A percentile compares a stretch with the other conserved stretches of the same genome.
Evolutionary conservation across 73 alveolate genomes (phyloP).

Genomic region (Paramecium octaurelia): DNA sequence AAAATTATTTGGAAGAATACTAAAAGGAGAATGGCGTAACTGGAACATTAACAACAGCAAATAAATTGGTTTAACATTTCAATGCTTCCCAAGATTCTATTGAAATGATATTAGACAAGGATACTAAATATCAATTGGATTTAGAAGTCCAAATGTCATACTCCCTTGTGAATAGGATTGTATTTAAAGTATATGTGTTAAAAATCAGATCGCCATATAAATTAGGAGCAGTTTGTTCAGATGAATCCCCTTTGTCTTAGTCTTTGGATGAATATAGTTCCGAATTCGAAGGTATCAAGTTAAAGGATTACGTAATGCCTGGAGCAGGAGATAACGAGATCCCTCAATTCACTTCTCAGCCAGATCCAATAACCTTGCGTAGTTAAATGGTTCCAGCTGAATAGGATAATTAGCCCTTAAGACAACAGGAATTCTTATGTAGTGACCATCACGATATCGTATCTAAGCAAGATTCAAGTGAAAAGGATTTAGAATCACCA

Average conservation of each 20-base stretch:
- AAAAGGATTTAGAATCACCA: not conserved
- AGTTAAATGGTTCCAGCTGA: not conserved
- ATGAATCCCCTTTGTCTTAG: not conserved
- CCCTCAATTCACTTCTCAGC: not conserved
- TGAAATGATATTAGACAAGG: not conserved
- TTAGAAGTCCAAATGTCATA: not conserved
- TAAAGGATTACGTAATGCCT: not conserved
- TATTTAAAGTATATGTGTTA: not conserved
- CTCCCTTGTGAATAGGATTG: not conserved
- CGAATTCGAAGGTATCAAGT: not conserved
- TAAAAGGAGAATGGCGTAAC: not conserved
- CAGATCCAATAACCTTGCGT: not conserved
- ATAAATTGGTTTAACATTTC: not conserved
- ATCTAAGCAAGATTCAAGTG: not conserved
- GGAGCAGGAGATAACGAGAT: not conserved
- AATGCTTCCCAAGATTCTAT: not conserved
- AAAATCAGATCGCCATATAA: not conserved
- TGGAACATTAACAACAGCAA: not conserved
- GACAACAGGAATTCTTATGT: conserved; percentile 7
- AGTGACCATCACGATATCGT: not conserved
- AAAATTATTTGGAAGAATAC: not conserved
- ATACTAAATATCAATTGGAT: not conserved
- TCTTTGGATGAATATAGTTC: conserved; percentile 39
- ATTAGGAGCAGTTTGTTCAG: conserved; percentile 45
- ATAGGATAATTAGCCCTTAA: not conserved